Percentiles rank a stretch among this genome's conserved stretches.
Evolutionary conservation across 2,329 filamentous ascomycete genomes (phyloP).

Genomic region (Colletotrichum lupini): DNA sequence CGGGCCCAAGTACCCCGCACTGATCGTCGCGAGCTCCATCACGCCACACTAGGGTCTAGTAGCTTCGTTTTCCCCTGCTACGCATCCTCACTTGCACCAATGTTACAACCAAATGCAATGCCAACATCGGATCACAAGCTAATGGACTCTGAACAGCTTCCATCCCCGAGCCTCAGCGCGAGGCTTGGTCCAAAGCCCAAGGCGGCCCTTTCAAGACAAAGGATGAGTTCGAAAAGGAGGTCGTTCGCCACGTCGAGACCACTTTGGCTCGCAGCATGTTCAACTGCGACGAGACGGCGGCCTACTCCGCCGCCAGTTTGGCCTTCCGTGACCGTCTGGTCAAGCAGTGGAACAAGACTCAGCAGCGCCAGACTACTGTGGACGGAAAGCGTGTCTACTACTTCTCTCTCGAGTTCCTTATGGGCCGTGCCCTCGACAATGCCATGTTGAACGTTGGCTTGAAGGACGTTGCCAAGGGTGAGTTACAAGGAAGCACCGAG

Average conservation of each 20-base stretch:
- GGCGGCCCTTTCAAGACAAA: slow-evolving; percentile 78
- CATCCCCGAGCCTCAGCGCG: slow-evolving; percentile 89
- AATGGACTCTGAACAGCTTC: slow-evolving; percentile 60
- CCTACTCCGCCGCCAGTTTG: slow-evolving; percentile 90
- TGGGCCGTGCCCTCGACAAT: slow-evolving; percentile 97
- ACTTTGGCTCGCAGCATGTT: slow-evolving; percentile 95
- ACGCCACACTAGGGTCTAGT: slow-evolving; percentile 24
- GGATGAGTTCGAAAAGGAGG: slow-evolving; percentile 87
- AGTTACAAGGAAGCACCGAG: slow-evolving; percentile 38
- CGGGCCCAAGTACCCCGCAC: slow-evolving; percentile 41
- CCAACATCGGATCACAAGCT: neutral
- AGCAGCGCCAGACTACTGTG: slow-evolving; percentile 91
- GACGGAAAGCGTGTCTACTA: slow-evolving; percentile 98
- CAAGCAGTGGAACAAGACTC: slow-evolving; percentile 97
- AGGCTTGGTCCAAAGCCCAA: slow-evolving; percentile 76
- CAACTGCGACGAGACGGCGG: slow-evolving; percentile 96
- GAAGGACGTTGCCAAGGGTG: slow-evolving; percentile 86
- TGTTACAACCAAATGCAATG: neutral
- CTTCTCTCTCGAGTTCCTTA: slow-evolving; percentile 95
- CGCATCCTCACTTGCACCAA: slow-evolving; percentile 5
- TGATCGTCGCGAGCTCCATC: slow-evolving; percentile 38
- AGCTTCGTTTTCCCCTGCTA: slow-evolving; percentile 13
- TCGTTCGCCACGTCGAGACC: slow-evolving; percentile 95
- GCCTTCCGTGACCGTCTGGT: slow-evolving; percentile 94
- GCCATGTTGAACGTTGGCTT: slow-evolving; percentile 95